Percentiles rank a stretch among this genome's conserved stretches.
These are phyloP conservation scores for Oryza officinalis DNA, from an alignment of 176 grass and related monocot genomes.

Conservation along the genomic window DNA sequence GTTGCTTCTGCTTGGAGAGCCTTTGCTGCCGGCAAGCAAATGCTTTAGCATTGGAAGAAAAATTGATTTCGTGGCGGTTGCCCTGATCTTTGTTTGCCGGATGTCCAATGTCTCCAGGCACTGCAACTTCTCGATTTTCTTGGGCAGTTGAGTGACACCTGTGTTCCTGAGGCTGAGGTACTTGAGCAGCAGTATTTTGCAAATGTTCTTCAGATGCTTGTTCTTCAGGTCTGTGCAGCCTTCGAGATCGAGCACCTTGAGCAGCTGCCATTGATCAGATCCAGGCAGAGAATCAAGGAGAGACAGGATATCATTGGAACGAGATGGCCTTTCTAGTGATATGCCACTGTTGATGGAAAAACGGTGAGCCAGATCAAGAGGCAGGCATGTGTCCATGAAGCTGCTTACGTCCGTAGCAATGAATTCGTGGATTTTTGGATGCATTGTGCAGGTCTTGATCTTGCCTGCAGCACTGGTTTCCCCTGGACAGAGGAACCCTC, in stretches of 20 bases:
- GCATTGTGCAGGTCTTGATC: slow-evolving; percentile 12
- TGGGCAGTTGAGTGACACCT: background rate
- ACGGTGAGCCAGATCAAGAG: background rate
- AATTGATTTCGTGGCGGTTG: background rate
- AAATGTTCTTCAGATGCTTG: slow-evolving; percentile 20
- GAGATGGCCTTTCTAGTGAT: background rate
- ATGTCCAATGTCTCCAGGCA: slow-evolving; percentile 36
- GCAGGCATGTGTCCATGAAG: background rate
- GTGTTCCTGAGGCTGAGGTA: slow-evolving; percentile 40
- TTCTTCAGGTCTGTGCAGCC: background rate
- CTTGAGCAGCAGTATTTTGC: slow-evolving; percentile 34
- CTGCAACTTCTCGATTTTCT: slow-evolving; percentile 17
- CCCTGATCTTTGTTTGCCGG: slow-evolving; percentile 21
- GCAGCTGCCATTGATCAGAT: background rate
- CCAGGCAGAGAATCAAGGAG: background rate
- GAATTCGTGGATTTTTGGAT: background rate
- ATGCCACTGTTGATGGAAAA: background rate
- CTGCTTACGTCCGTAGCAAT: background rate
- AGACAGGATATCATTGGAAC: background rate
- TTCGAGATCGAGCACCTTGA: slow-evolving; percentile 41
- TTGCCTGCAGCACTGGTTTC: background rate
- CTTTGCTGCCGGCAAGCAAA: background rate
- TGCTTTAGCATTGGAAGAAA: slow-evolving; percentile 19
- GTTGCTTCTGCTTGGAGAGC: background rate
- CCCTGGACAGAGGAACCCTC: background rate